These are phyloP conservation scores for Cordyceps pruinosa DNA, from an alignment of 2,329 filamentous ascomycete genomes.

Conservation along the genomic window DNA sequence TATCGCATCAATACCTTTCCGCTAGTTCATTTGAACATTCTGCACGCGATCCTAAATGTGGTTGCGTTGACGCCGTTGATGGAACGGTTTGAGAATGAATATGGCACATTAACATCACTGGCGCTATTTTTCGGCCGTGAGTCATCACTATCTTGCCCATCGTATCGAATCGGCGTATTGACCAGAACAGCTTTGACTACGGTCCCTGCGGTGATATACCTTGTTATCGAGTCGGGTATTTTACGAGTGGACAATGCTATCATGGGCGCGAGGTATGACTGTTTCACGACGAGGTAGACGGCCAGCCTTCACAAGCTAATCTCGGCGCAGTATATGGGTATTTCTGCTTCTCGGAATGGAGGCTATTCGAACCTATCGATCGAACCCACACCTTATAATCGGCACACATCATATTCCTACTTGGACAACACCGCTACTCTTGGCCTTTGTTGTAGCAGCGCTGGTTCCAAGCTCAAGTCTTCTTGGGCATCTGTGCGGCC, in stretches of 20 bases:
- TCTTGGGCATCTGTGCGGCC: conserved; percentile 77
- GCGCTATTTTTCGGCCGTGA: conserved; percentile 85
- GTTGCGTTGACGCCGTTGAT: conserved; percentile 78
- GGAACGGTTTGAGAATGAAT: conserved; percentile 87
- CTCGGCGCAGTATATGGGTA: conserved; percentile 69
- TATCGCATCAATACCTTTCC: conserved; percentile 91
- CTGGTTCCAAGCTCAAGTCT: conserved; percentile 77
- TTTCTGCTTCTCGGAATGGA: conserved; percentile 83
- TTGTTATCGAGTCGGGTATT: conserved; percentile 68
- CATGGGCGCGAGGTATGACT: conserved; percentile 68
- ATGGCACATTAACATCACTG: conserved; percentile 83
- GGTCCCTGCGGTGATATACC: conserved; percentile 75
- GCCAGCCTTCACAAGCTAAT: neutral
- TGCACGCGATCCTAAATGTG: conserved; percentile 76
- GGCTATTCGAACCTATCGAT: conserved; percentile 75
- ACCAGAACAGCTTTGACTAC: conserved; percentile 60
- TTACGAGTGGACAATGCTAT: conserved; percentile 65
- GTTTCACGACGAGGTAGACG: neutral
- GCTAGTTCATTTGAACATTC: conserved; percentile 71
- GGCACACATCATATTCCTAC: conserved; percentile 68
- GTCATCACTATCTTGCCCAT: conserved; percentile 32
- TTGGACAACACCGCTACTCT: conserved; percentile 79
- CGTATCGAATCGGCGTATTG: conserved; percentile 6
- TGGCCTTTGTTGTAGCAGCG: conserved; percentile 66
- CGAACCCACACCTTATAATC: conserved; percentile 69